Evolutionary conservation across 2,329 filamentous ascomycete species (phyloP), one percentile per base, ranked within the genome.

Genomic region (Atkinsonella hypoxylon): DNA sequence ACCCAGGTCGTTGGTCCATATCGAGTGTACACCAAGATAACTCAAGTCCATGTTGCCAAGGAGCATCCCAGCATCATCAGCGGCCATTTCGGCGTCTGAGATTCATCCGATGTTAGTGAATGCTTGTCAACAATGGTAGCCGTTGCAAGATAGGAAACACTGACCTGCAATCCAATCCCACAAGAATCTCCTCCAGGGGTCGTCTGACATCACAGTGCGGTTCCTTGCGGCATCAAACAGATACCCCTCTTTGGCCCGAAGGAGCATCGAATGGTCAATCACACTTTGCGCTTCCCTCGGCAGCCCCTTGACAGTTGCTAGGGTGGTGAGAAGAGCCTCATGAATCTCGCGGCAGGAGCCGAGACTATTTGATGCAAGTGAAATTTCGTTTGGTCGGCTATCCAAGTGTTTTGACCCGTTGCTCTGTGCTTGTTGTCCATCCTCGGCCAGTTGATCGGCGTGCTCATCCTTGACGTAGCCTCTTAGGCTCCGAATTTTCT

Each of bases 121-220:
- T 39, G 20, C 17, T n/a, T 9, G 5, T 36, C 4, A 38, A 26
- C 4, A 22, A 30, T 32, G 12, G 18, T 12, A 38, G 26, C 26
- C 4, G 26, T 8, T 12, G 40, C 18, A 7, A 39, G 2, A n/a
- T 3, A 12, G 8, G 13, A 44, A 10, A 42, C 3, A 74, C 71
- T 61, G 60, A 81, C 85, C 80, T 52, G 78, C 74, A 45, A 90
- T 73, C 74, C 86, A 87, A 45, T 81, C 78, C 88, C 88, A 94
- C n/a, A 87, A 70, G 51, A 86, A 83, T 51, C 81, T 76, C n/a
- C 91, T 70, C 79, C 85, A 87, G 31, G 78, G 79, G 59, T 90
- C 83, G 53, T 88, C 85, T 6, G 75, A 71, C 1, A 86, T 75
- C n/a, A 90, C 76, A 6, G 74, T 67, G 54, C 77, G 76, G 59